Evolutionary conservation across 495 filamentous ascomycete species (phyloP), one percentile per base, ranked within the genome.

Genomic region (Pseudomonodictys pantanalensis): DNA sequence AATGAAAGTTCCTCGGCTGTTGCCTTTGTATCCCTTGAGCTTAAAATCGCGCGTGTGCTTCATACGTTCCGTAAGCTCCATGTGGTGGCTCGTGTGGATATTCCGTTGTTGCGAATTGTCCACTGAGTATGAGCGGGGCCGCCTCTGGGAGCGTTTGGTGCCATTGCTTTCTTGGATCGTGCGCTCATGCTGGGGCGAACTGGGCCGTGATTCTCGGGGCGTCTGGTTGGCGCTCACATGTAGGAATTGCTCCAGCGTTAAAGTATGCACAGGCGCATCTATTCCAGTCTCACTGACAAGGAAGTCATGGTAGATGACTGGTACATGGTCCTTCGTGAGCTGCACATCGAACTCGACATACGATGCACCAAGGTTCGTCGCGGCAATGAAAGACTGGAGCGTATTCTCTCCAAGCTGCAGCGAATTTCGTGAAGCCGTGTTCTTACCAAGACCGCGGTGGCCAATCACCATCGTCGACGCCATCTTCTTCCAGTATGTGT

Each of bases 221-320:
- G 76, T 72, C 29, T 75, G 76, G 38, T 70, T 72, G n/a, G 84
- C 79, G 66, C 88, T 91, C 60, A 96, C 79, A 64, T 95, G 88
- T 24, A 97, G 80, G 73, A 97, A 96, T 73, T 95, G 95, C 60
- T 98, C 92, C 2, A 97, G 76, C 0, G 92, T 97, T 50, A 99
- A 78, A 3, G 90, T 91, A 67, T 99, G 95, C 1, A 99, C 91
- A 0, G 95, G 95, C 0, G 92, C 95, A 72, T 99, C 95, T 56
- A 96, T 95, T 0, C 95, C 95, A 0, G 95, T 99, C 74, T 99
- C 95, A 69, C 91, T 96, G 71, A 99, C 93, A 15, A 99, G 79
- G 66, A 99, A 99, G 72, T 99, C 95, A 71, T 99, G 95, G 71
- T 99, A 99, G 65, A 99, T 96, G 66, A 99, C 92, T 17, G 95